Evolutionary conservation across 495 filamentous ascomycete species (phyloP), one percentile per base, ranked within the genome.

Genomic region (Daldinia vernicosa): DNA sequence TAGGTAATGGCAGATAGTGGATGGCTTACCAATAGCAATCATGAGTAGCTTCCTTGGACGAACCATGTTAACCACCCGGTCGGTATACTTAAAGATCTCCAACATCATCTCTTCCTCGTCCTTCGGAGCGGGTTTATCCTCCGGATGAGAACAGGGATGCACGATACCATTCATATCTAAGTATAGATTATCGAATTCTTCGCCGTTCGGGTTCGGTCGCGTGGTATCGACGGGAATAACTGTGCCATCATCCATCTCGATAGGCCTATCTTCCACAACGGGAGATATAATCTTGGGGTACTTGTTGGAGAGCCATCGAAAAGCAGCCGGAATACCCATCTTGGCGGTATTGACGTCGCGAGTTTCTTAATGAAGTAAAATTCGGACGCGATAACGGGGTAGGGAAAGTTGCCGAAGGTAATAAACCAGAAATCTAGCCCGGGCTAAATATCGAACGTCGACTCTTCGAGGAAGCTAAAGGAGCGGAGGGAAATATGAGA

Each of bases 81-180:
- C 94, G 14, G 96, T 99, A 80, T 98, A 98, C 74, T 91, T 91
- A 84, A 98, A 98, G 66, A 98, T 89, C 75, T 94, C 96, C 67
- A 97, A 63, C 95, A 99, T 99, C 96, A 99, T 99, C 80, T 98
- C 95, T 79, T 95, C 92, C 83, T 99, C 95, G 45, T 93, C 94
- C 74, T 90, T 91, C 28, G 95, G 95, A 4, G 95, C 87, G 3
- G 95, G 93, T 66, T 86, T 90, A 70, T 98, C 95, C 80, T 99
- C 95, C 2, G 95, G 95, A 81, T 99, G 95, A 5, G 94, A 97
- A 82, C 95, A 99, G 2, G 96, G 96, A 87, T 99, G 95, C 50
- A 99, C 95, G 71, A 99, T 99, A 78, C 95, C 95, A 82, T 99
- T 99, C 95, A 99, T 98, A 76, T 99, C 95, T 58, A 99, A 88